These are phyloP conservation scores for Penicillium psychrosexuale DNA, from an alignment of 2,329 filamentous ascomycete genomes.

Conservation along the genomic window DNA sequence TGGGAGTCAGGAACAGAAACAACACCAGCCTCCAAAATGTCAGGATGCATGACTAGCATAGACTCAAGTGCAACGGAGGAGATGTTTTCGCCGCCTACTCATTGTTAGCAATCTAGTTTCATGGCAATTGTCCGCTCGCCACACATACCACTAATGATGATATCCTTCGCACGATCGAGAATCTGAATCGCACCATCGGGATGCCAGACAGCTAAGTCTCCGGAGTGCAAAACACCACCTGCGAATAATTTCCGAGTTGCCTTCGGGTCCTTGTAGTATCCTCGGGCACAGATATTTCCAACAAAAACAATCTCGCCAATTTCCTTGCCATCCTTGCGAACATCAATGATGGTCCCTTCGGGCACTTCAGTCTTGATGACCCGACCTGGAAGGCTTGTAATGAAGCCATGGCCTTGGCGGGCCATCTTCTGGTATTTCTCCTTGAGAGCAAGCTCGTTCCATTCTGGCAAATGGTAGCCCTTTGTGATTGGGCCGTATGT, in stretches of 20 bases:
- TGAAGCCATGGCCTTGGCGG: constrained; percentile 85
- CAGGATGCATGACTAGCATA: constrained; percentile 82
- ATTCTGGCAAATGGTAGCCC: constrained; percentile 80
- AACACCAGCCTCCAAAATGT: constrained; percentile 86
- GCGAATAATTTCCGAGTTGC: constrained; percentile 84
- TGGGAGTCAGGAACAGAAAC: constrained; percentile 82
- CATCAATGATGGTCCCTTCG: constrained; percentile 64
- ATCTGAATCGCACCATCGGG: constrained; percentile 89
- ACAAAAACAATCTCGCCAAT: constrained; percentile 82
- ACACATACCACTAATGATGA: constrained; percentile 82
- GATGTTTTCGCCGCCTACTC: constrained; percentile 87
- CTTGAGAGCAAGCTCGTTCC: constrained; percentile 69
- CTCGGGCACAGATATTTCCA: constrained; percentile 88
- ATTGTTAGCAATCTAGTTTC: neutral
- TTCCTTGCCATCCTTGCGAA: constrained; percentile 67
- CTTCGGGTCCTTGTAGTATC: constrained; percentile 85
- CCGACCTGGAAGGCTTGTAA: constrained; percentile 75
- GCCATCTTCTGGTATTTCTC: constrained; percentile 91
- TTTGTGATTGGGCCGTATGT: constrained; percentile 96
- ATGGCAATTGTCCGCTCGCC: neutral
- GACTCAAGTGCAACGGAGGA: constrained; percentile 88
- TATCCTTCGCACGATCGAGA: constrained; percentile 90
- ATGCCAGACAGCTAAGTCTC: constrained; percentile 91
- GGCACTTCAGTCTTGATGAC: constrained; percentile 77
- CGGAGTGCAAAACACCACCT: constrained; percentile 82